Base-by-base conservation (phyloP, 305 asterid genomes). In the Solanum chacoense region DNA sequence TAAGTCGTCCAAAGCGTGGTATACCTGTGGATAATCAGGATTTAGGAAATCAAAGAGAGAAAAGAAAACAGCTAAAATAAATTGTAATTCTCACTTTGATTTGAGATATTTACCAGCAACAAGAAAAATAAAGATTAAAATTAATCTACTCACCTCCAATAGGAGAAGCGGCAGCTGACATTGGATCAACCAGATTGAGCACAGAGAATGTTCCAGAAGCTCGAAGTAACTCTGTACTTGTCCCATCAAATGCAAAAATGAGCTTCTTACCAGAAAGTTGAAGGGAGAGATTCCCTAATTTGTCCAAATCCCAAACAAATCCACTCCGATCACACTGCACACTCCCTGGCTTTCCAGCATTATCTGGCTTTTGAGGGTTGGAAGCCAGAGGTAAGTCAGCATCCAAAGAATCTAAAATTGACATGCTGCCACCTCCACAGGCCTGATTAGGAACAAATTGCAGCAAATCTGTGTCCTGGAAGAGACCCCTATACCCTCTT, bases 341-440 rank as follows among this genome's bases (percentile, higher is more conserved):
- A 93, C 91, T 89, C 91, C 96, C 98, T 93, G 90, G 96, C 94
- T 93, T 98, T 90, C 93, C 93, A 75, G 92, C 90, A 92, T 45
- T 92, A 89, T 98, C 99, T 65, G 94, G 93, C 94, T 92, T 96
- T 91, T 95, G 99, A 69, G 90, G 28, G 90, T 91, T 94, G 71
- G 97, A 88, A 90, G 96, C 87, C 91, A 93, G 88, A 84, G 98
- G 94, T 88, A 94, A 89, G 81, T 98, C 98, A 28, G 96, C 84
- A 83, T 98, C 99, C 92, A 98, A 92, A 90, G 99, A 95, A 94
- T 98, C 99, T 91, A 98, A 94, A 89, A 98, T 96, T 90, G 99
- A 96, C 99, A 98, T 98, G 91, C 98, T 94, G 40, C 99, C 99
- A 89, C 99, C 99, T 35, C 99, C 97, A 92, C 99, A 98, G 74